Percentiles rank a stretch among this genome's conserved stretches.
phyloP scores from a whole-genome alignment of 148 eudicot genomes.

The Cornus controversa region DNA sequence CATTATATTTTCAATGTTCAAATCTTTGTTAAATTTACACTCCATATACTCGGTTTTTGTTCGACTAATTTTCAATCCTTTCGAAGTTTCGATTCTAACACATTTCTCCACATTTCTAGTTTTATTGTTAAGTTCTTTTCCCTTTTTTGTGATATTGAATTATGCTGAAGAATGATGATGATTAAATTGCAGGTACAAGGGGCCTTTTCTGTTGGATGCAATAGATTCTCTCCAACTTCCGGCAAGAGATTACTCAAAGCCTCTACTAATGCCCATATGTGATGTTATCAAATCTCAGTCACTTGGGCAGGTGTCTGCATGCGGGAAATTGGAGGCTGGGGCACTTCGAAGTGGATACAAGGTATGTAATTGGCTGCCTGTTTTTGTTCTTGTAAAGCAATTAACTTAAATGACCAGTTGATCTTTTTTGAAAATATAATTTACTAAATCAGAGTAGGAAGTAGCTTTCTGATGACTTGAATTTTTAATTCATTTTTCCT shows the following conservation, averaged over 20 bases:
- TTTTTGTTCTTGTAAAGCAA: neutral
- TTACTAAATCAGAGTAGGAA: neutral
- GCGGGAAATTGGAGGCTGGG: constrained; percentile 91
- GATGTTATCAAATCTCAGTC: constrained; percentile 75
- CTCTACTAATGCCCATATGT: constrained; percentile 82
- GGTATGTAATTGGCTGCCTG: constrained; percentile 33
- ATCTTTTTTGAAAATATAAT: neutral
- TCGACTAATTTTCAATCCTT: too few relatives aligned
- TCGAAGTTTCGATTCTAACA: too few relatives aligned
- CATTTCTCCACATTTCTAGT: too few relatives aligned
- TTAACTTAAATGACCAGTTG: neutral
- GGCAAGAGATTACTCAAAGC: constrained; percentile 78
- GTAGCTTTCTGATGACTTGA: too few relatives aligned
- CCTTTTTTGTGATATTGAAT: neutral
- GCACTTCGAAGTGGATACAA: constrained; percentile 78
- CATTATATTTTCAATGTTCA: too few relatives aligned
- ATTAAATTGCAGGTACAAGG: constrained; percentile 62
- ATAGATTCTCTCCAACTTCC: constrained; percentile 78
- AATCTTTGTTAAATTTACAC: too few relatives aligned
- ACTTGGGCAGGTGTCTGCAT: constrained; percentile 74
- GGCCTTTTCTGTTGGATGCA: constrained; percentile 73
- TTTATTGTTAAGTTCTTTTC: too few relatives aligned
- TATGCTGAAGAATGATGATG: neutral
- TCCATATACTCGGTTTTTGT: too few relatives aligned
- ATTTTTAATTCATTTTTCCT: too few relatives aligned